Conservation (phyloP, 108 stramenopile genomes). For the Nannochloropsis gaditana region DNA sequence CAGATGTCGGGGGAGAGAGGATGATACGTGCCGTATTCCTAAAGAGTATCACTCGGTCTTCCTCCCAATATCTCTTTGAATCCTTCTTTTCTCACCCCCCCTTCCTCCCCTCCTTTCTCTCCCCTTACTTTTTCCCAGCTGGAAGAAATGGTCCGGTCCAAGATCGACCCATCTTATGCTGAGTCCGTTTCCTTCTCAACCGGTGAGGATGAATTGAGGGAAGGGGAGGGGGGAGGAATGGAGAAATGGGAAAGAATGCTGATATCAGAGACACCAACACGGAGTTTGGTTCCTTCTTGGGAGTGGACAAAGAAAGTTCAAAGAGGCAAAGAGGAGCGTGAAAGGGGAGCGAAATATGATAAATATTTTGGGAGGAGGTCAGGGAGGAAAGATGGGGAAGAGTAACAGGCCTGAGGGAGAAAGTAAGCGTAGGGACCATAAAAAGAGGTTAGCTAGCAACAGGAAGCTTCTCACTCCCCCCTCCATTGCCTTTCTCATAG, state of each 20-base stretch:
- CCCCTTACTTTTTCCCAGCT: conserved; percentile 56
- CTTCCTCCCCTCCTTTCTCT: background rate
- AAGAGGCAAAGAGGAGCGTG: too few species aligned
- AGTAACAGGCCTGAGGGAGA: background rate
- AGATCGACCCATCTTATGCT: conserved; percentile 69
- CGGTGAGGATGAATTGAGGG: background rate
- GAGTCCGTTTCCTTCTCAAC: conserved; percentile 64
- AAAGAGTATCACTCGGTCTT: background rate
- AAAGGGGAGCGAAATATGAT: too few species aligned
- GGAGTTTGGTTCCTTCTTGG: too few species aligned
- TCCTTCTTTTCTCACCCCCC: background rate
- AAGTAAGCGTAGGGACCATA: background rate
- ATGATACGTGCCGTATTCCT: background rate
- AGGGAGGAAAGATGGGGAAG: background rate
- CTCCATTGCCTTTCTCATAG: conserved; percentile 18
- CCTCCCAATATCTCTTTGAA: background rate
- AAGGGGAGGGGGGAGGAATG: background rate
- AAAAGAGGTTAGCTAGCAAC: background rate
- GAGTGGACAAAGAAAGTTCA: too few species aligned
- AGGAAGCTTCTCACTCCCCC: background rate
- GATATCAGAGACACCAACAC: background rate
- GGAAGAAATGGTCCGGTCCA: conserved; percentile 84
- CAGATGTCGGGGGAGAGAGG: background rate
- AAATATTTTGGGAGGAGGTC: too few species aligned
- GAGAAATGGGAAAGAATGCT: background rate